Percentiles rank a stretch among this genome's conserved stretches.
These are phyloP conservation scores for Penicillium maclennaniae DNA, from an alignment of 495 filamentous ascomycete species.

Conservation along the genomic window DNA sequence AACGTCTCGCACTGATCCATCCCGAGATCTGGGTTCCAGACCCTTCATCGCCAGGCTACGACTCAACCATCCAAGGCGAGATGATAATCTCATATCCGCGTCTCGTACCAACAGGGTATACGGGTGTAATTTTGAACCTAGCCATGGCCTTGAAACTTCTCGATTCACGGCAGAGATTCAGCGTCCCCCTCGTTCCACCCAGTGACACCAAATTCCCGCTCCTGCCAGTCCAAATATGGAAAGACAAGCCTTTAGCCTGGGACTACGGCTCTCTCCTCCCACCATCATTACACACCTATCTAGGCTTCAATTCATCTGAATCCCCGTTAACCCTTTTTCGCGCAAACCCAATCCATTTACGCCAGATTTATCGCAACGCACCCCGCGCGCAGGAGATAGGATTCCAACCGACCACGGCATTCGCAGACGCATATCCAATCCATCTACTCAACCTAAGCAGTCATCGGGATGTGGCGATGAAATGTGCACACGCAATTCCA, in stretches of 20 bases:
- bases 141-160: constrained; percentile 23
- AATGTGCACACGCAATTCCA: constrained; percentile 52
- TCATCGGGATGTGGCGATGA: constrained; percentile 55
- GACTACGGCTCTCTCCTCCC: constrained; percentile 50
- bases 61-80: constrained; percentile 35
- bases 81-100: constrained; percentile 39
- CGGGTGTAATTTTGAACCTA: constrained; percentile 8
- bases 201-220: constrained; percentile 51
- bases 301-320: constrained; percentile 34
- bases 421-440: constrained; percentile 86
- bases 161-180: constrained; percentile 37
- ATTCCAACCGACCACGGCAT: constrained; percentile 74
- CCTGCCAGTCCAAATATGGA: constrained; percentile 74
- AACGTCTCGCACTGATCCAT: constrained; percentile 65
- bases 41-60: constrained; percentile 42
- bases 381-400: constrained; percentile 64
- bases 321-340: constrained; percentile 66
- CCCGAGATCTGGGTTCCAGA: constrained; percentile 82
- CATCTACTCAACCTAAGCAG: constrained; percentile 75
- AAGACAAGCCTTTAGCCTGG: constrained; percentile 53
- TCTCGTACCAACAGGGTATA: constrained; percentile 7
- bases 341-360: constrained; percentile 53
- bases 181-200: constrained; percentile 63
- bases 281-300: constrained; percentile 54
- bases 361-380: constrained; percentile 72